Evolutionary conservation across 352 stramenopile genomes (phyloP).

Genomic region (Peronosclerospora sorghi): DNA sequence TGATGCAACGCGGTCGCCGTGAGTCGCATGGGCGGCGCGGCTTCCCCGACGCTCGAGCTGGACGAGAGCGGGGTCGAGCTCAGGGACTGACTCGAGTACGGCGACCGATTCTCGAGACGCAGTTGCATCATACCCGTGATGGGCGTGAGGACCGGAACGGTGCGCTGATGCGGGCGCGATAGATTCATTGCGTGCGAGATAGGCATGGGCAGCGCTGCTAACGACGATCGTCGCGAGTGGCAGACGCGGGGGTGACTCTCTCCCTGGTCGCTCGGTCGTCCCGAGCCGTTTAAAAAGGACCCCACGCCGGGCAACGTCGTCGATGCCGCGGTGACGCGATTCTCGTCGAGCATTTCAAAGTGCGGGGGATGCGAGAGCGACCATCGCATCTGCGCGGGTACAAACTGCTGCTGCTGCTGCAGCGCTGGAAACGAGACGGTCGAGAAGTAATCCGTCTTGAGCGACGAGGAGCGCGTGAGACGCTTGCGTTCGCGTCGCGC

Average conservation of each 20-base stretch:
- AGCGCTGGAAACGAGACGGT: slow-evolving; percentile 28
- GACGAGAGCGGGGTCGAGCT: slow-evolving; percentile 20
- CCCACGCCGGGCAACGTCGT: slow-evolving; percentile 31
- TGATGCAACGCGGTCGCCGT: slow-evolving; percentile 32
- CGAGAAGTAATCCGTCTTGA: slow-evolving; percentile 68
- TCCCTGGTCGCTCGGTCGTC: slow-evolving; percentile 9
- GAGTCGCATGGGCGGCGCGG: slow-evolving; percentile 14
- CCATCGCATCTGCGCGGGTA: slow-evolving; percentile 15
- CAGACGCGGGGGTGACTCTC: slow-evolving; percentile 20
- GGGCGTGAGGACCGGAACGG: slow-evolving; percentile 38
- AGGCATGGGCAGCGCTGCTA: slow-evolving; percentile 42
- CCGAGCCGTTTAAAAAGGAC: slow-evolving; percentile 17
- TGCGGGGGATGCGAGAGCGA: slow-evolving; percentile 26
- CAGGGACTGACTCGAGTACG: slow-evolving; percentile 9
- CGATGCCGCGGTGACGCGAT: slow-evolving; percentile 18
- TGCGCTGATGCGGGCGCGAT: slow-evolving; percentile 9
- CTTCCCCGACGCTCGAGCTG: slow-evolving; percentile 6
- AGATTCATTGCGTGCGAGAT: slow-evolving; percentile 16
- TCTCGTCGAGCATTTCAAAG: slow-evolving; percentile 21
- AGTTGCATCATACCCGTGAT: slow-evolving; percentile 73
- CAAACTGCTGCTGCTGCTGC: slow-evolving; percentile 21
- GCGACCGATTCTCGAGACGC: slow-evolving; percentile 35
- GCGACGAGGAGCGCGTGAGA: slow-evolving; percentile 54
- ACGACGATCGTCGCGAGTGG: slow-evolving; percentile 32
- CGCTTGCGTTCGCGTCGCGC: slow-evolving; percentile 54